A percentile compares a stretch with the other conserved stretches of the same genome.
These are phyloP conservation scores for Apiotrichum veenhuisii DNA, from an alignment of 1,284 basidiomycete genomes.

Conservation along the genomic window DNA sequence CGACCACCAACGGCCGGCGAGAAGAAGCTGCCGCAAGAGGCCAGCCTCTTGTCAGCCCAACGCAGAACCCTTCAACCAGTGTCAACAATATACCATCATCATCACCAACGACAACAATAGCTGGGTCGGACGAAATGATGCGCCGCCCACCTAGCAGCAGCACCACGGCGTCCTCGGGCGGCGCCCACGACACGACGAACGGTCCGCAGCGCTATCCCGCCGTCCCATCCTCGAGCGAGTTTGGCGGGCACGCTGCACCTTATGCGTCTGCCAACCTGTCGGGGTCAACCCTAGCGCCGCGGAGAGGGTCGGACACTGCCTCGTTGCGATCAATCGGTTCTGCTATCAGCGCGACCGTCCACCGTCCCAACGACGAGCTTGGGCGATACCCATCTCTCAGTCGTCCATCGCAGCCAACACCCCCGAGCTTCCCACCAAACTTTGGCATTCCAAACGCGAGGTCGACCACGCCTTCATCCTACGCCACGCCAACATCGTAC, in stretches of 20 bases:
- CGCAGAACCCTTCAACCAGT: no score
- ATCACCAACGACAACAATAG: not conserved
- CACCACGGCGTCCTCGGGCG: not conserved
- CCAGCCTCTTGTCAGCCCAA: no score
- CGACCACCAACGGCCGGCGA: slow-evolving; percentile 6
- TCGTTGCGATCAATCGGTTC: slow-evolving; percentile 33
- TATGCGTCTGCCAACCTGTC: slow-evolving; percentile 17
- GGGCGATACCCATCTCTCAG: slow-evolving; percentile 35
- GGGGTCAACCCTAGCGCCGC: slow-evolving; percentile 3
- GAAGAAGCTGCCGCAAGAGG: not conserved
- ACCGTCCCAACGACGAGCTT: slow-evolving; percentile 28
- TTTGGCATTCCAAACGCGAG: not conserved
- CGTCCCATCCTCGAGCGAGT: slow-evolving; percentile 14
- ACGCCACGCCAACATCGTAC: slow-evolving; percentile 7
- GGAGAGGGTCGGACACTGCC: slow-evolving; percentile 31
- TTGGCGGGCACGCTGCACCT: slow-evolving; percentile 27
- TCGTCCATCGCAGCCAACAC: not conserved
- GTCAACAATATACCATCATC: not conserved
- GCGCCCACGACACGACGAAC: not conserved
- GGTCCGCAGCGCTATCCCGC: not conserved
- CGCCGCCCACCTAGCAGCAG: not conserved
- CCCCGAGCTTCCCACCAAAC: not conserved
- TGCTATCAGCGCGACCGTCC: slow-evolving; percentile 18
- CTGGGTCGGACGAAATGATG: not conserved
- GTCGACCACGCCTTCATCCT: slow-evolving; percentile 1